These are phyloP conservation scores for Ceratocystis huliohia DNA, from an alignment of 2,329 filamentous ascomycete genomes.

Conservation along the genomic window DNA sequence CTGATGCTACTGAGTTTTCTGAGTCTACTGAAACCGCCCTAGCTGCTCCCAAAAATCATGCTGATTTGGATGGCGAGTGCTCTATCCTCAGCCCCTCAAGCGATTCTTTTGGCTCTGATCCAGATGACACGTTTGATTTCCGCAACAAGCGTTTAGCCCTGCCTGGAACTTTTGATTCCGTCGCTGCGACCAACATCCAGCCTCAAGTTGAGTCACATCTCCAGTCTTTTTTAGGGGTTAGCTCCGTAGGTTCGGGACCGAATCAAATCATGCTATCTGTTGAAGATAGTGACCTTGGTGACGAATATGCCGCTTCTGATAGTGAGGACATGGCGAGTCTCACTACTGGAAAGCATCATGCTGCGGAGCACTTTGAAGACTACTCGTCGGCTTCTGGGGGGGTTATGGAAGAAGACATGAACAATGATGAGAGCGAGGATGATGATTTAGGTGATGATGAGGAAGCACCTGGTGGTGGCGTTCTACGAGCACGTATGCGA, in stretches of 20 bases:
- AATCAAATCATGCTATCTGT: constrained; percentile 46
- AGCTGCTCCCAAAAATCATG: not conserved
- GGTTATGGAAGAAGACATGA: constrained; percentile 13
- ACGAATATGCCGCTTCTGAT: constrained; percentile 63
- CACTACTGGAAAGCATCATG: constrained; percentile 58
- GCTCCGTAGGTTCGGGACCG: constrained; percentile 71
- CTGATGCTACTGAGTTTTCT: not conserved
- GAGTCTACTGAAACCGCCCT: not conserved
- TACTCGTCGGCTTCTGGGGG: constrained; percentile 17
- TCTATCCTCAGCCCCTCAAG: constrained; percentile 17
- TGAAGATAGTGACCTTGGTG: constrained; percentile 52
- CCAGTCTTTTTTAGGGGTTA: constrained; percentile 85
- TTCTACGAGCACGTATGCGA: constrained; percentile 51
- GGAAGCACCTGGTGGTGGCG: constrained; percentile 41
- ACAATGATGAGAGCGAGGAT: constrained; percentile 18
- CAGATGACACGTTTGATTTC: constrained; percentile 47
- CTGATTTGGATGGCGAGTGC: constrained; percentile 29
- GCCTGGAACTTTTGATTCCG: constrained; percentile 65
- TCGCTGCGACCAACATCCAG: constrained; percentile 39
- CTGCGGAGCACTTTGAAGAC: constrained; percentile 52
- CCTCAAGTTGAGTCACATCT: constrained; percentile 25
- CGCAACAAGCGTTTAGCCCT: constrained; percentile 40
- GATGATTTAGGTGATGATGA: constrained; percentile 18
- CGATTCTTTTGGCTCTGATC: constrained; percentile 23
- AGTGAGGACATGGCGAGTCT: constrained; percentile 66